Evolutionary conservation across 495 filamentous ascomycete species (phyloP), one percentile per base, ranked within the genome.

Genomic region (Aspergillus heteromorphus): DNA sequence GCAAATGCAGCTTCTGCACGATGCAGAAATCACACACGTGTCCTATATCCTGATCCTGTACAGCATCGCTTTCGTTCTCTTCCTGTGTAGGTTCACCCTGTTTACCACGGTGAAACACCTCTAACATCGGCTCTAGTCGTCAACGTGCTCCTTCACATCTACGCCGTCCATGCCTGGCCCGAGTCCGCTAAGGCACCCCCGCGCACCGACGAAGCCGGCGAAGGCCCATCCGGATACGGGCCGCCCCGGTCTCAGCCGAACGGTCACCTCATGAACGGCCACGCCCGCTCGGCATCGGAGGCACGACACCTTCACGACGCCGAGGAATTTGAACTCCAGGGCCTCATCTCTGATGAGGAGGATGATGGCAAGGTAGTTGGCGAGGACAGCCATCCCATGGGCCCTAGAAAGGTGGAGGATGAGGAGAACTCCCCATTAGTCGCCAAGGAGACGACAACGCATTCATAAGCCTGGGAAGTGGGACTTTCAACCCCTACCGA

Each of bases 41-140:
- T 86, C 91, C 10, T 97, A 97, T 67, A 77, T 97, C 41, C 78
- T 98, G 47, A 88, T 97, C 49, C 73, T 97, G 5, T 98, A 87
- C 77, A 93, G 88, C 65, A 75, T 97, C 42, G 84, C 92, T 13
- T 96, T 95, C 72, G 68, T 98, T 21, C 69, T 96, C 23, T 98
- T 93, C 76, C 84, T 98, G 36, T 87, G 84, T 87, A 79, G 63
- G 84, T 74, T 18, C 17, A 3, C 8, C 42, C 8, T 31, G 53
- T 19, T 43, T 14, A 40, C 5, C 7, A 20, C 21, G 5, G 18
- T 18, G n/a, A 1, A 23, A 19, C 29, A 53, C 30, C 40, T 20
- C 31, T 41, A 30, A 40, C 54, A 30, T 38, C 10, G 14, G 47
- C 40, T 40, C 25, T 17, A 74, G 86, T 96, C 57, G 83, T 86